Conservation (phyloP, 108 stramenopile genomes). For the Cyclostephanos invisitatus region DNA sequence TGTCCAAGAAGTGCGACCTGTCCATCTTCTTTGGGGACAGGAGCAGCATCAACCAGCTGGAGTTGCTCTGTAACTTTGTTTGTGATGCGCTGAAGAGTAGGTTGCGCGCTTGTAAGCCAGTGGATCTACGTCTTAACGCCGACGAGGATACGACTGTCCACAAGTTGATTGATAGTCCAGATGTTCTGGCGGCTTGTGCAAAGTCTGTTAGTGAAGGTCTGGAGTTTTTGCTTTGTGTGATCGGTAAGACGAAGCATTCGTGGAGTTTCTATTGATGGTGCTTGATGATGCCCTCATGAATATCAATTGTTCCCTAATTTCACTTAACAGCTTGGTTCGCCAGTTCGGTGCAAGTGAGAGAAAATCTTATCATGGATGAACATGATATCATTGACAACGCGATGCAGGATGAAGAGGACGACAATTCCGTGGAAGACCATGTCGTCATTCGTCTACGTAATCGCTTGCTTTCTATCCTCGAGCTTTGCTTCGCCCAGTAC, state of each 20-base stretch:
- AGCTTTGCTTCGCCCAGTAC: constrained; percentile 73
- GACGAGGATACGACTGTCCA: constrained; percentile 37
- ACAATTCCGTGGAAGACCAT: constrained; percentile 48
- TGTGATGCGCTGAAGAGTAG: constrained; percentile 41
- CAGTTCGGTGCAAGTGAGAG: constrained; percentile 26
- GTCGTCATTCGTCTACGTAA: constrained; percentile 62
- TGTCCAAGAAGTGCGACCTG: constrained; percentile 56
- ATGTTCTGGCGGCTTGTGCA: constrained; percentile 52
- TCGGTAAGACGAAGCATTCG: constrained; percentile 32
- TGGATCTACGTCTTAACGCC: constrained; percentile 32
- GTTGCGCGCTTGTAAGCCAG: constrained; percentile 33
- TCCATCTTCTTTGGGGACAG: constrained; percentile 27
- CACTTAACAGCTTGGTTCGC: constrained; percentile 29
- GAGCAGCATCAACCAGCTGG: constrained; percentile 47
- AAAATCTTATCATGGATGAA: constrained; percentile 35
- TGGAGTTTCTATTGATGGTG: neutral
- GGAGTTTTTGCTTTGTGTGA: constrained; percentile 52
- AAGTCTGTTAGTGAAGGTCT: constrained; percentile 52
- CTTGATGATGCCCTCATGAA: constrained; percentile 2
- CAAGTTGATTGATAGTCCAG: constrained; percentile 48
- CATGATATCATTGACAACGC: constrained; percentile 32
- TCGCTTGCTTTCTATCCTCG: constrained; percentile 56
- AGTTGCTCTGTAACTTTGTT: constrained; percentile 42
- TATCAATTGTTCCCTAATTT: neutral
- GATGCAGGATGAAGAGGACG: constrained; percentile 45